These are phyloP conservation scores for Ehretia macrophylla DNA, from an alignment of 257 asterid species.

Conservation along the genomic window DNA sequence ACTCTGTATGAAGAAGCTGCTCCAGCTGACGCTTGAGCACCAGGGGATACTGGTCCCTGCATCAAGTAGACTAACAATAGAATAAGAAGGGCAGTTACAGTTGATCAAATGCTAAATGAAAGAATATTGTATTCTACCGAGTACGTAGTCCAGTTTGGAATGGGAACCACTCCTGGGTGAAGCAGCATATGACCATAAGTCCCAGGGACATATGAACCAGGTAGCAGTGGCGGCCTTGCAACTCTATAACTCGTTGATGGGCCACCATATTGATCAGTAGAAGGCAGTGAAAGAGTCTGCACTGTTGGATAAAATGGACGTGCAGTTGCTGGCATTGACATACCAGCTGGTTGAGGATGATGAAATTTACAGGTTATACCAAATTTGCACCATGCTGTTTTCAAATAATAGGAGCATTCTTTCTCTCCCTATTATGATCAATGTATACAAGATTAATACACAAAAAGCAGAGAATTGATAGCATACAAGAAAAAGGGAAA, in stretches of 20 bases:
- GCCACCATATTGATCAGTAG: slow-evolving; percentile 48
- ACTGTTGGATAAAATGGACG: slow-evolving; percentile 79
- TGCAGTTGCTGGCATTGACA: slow-evolving; percentile 63
- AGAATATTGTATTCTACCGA: slow-evolving; percentile 33
- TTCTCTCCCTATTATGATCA: slow-evolving; percentile 57
- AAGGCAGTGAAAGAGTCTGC: slow-evolving; percentile 62
- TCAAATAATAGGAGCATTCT: slow-evolving; percentile 94
- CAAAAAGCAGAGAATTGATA: neutral
- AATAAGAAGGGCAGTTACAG: slow-evolving; percentile 9
- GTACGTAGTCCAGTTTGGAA: slow-evolving; percentile 75
- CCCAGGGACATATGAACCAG: slow-evolving; percentile 68
- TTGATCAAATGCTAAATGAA: slow-evolving; percentile 2
- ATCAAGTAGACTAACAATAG: slow-evolving; percentile 22
- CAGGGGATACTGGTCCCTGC: slow-evolving; percentile 60
- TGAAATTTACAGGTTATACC: slow-evolving; percentile 85
- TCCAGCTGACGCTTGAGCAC: slow-evolving; percentile 56
- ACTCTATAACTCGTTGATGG: slow-evolving; percentile 44
- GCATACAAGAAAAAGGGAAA: neutral
- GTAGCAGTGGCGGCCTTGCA: slow-evolving; percentile 65
- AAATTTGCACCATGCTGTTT: slow-evolving; percentile 92
- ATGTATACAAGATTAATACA: neutral
- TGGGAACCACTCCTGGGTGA: slow-evolving; percentile 66
- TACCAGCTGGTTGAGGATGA: slow-evolving; percentile 76
- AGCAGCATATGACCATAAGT: slow-evolving; percentile 73
- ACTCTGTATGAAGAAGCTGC: slow-evolving; percentile 55